Evolutionary conservation across 1,284 basidiomycete genomes (phyloP).

Genomic region (Somion occarium): DNA sequence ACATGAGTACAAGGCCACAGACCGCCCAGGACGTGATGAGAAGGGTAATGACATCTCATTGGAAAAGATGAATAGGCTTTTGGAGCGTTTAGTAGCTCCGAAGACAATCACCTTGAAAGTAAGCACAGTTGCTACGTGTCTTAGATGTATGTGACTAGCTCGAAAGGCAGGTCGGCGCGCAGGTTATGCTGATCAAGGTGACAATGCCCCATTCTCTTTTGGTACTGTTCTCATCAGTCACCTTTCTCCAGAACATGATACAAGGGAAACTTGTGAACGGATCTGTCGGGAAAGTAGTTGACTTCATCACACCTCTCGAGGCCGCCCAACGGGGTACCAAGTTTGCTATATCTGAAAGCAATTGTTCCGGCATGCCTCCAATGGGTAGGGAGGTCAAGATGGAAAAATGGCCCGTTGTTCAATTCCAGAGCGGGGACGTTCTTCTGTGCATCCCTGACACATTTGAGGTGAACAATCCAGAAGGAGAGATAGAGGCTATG

Average conservation of each 20-base stretch:
- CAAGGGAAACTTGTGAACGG: slow-evolving; percentile 77
- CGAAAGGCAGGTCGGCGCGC: slow-evolving; percentile 41
- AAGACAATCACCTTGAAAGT: slow-evolving; percentile 10
- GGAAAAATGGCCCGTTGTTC: slow-evolving; percentile 49
- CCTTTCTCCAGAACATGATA: slow-evolving; percentile 11
- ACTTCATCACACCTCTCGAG: slow-evolving; percentile 38
- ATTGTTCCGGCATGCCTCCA: not conserved
- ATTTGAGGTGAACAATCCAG: slow-evolving; percentile 54
- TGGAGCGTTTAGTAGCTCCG: slow-evolving; percentile 25
- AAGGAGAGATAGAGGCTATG: slow-evolving; percentile 46
- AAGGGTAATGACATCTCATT: slow-evolving; percentile 14
- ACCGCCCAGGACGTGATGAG: slow-evolving; percentile 28
- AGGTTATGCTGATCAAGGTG: slow-evolving; percentile 78
- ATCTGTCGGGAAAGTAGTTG: slow-evolving; percentile 77
- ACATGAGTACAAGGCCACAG: slow-evolving; percentile 33
- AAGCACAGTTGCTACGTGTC: not conserved
- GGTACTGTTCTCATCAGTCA: not conserved
- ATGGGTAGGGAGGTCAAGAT: not conserved
- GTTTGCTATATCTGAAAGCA: not conserved
- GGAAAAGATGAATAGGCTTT: slow-evolving; percentile 18
- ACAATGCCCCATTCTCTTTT: not conserved
- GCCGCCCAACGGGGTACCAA: slow-evolving; percentile 5
- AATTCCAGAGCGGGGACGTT: slow-evolving; percentile 41
- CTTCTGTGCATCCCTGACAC: slow-evolving; percentile 46
- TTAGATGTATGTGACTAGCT: not conserved